Evolutionary conservation across 2,329 filamentous ascomycete species (phyloP).

Genomic region (Verticillium klebahnii): DNA sequence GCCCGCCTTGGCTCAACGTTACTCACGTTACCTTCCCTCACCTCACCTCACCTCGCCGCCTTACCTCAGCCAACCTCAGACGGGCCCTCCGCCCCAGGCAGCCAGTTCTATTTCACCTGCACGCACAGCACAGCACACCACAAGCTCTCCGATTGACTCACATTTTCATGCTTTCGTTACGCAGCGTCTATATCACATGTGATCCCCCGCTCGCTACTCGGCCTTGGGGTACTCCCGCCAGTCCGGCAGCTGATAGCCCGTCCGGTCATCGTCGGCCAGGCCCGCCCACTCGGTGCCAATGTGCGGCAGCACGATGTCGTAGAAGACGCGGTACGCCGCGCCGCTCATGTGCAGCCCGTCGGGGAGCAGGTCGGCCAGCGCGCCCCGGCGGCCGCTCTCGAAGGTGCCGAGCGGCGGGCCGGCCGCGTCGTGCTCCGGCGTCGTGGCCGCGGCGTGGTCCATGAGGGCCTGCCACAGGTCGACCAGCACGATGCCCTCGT

Average conservation of each 20-base stretch:
- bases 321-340: slow-evolving; percentile 49
- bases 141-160: too few relatives aligned
- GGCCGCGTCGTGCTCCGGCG: slow-evolving; percentile 44
- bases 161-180: too few relatives aligned
- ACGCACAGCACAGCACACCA: too few relatives aligned
- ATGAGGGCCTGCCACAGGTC: slow-evolving; percentile 81
- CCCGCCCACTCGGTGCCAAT: slow-evolving; percentile 39
- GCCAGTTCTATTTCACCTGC: too few relatives aligned
- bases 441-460: slow-evolving; percentile 58
- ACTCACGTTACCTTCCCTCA: too few relatives aligned
- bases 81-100: too few relatives aligned
- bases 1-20: not conserved
- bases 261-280: slow-evolving; percentile 27
- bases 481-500: slow-evolving; percentile 63
- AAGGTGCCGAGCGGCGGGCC: slow-evolving; percentile 45
- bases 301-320: slow-evolving; percentile 40
- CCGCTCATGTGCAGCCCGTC: slow-evolving; percentile 56
- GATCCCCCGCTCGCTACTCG: not conserved
- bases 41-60: too few relatives aligned
- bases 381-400: slow-evolving; percentile 44
- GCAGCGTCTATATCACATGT: not conserved
- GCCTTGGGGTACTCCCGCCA: slow-evolving; percentile 30
- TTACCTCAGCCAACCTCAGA: too few relatives aligned
- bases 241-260: slow-evolving; percentile 41
- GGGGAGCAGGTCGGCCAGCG: slow-evolving; percentile 46